Base-by-base conservation (phyloP, 208 protist species). In the Leishmania aethiopica region DNA sequence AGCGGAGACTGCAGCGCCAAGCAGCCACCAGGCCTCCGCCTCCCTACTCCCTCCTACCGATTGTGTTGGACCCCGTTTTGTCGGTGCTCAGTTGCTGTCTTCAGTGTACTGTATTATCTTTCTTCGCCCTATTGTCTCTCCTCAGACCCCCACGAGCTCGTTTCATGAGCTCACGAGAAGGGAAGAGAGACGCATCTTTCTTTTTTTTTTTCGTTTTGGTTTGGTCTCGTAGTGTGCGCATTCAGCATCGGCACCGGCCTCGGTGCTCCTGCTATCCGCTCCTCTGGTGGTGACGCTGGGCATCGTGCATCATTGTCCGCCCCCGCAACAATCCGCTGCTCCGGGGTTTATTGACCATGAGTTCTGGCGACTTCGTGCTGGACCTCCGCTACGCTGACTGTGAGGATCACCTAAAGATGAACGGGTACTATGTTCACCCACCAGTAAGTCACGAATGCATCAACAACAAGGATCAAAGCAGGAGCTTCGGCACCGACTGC, bases 361-460 rank as follows among this genome's bases (percentile, higher is more conserved):
- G 35, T 6, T 42, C 70, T 7, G 22, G 66, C 22, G 69, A 67
- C n/a, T 75, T 40, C 25, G 60, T 57, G 10, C 42, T 80, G 13
- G 77, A 84, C 45, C 32, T 67, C n/a, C 67, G 79, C 37, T 45
- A 37, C 37, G 69, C 37, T 17, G 76, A 79, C 71, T 42, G 67
- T 22, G 84, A 66, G 35, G 79, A 60, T 40, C 53, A 80, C 37
- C 75, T 80, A 37, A 76, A 69, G 25, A 76, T 77, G 83, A 62
- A 83, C 40, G 75, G 69, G n/a, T 84, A 87, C 53, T 87, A 70
- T 72, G 35, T 81, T 47, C 57, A 79, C 60, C 62, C 74, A 15
- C 75, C 49, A 2, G 53, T 62, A 10, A 80, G 25, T 6, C 74
- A 86, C 0, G 79, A 88, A 28, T 84, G 53, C 70, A 74, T 17